Evolutionary conservation across 768 basidiomycete genomes (phyloP).

Genomic region (Lactarius pseudohatsudake): DNA sequence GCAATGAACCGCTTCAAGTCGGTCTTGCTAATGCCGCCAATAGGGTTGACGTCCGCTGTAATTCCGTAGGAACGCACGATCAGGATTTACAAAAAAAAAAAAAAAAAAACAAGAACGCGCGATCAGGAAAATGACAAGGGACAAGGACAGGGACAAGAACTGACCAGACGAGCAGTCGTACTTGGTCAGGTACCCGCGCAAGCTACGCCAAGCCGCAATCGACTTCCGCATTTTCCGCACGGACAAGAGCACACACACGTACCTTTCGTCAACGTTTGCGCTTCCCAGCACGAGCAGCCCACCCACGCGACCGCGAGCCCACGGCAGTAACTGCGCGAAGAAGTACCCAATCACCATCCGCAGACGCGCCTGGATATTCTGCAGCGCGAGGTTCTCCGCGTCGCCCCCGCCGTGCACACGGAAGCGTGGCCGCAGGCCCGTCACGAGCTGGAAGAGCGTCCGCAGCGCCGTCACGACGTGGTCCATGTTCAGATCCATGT

Average conservation of each 20-base stretch:
- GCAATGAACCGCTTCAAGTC: constrained; percentile 95
- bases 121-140: background rate
- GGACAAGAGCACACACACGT: background rate
- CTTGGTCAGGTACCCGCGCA: constrained; percentile 96
- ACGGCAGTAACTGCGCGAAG: constrained; percentile 93
- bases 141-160: constrained; percentile 18
- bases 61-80: constrained; percentile 24
- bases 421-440: constrained; percentile 70
- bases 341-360: constrained; percentile 94
- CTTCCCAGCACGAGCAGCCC: constrained; percentile 94
- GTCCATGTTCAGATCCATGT: constrained; percentile 96
- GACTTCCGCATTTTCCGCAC: background rate
- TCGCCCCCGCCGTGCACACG: constrained; percentile 80
- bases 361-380: constrained; percentile 95
- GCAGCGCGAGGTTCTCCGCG: constrained; percentile 93
- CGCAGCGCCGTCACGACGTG: constrained; percentile 80
- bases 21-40: constrained; percentile 96
- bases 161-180: constrained; percentile 92
- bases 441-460: constrained; percentile 81
- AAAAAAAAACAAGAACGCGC: constrained; percentile 24
- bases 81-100: background rate
- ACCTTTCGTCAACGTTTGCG: constrained; percentile 98
- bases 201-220: constrained; percentile 43
- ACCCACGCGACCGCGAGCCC: constrained; percentile 80
- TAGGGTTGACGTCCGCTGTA: constrained; percentile 94